A percentile compares a stretch with the other conserved stretches of the same genome.
phyloP scores from a whole-genome alignment of 257 asterid species.

The Galeopsis tetrahit region DNA sequence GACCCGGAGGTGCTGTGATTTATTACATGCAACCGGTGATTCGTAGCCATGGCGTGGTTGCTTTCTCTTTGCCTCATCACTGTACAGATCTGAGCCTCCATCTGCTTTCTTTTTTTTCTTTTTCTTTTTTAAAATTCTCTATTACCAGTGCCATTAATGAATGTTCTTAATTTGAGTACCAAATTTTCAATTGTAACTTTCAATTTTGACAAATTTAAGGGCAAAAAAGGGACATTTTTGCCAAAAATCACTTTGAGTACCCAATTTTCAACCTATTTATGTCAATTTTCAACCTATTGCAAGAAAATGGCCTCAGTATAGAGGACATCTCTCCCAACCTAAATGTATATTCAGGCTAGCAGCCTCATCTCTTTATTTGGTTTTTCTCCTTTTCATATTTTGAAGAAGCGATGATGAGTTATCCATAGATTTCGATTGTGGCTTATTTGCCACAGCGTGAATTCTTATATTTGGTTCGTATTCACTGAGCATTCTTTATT shows the following conservation, averaged over 20 bases:
- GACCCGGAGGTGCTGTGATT: conserved; percentile 23
- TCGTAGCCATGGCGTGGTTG: conserved; percentile 9
- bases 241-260: too few species aligned
- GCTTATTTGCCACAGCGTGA: conserved; percentile 51
- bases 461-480: conserved; percentile 67
- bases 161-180: too few species aligned
- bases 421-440: conserved; percentile 29
- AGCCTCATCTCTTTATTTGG: background rate
- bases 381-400: too few species aligned
- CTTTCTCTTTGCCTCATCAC: background rate
- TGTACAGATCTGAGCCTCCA: background rate
- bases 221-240: too few species aligned
- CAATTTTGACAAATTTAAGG: too few species aligned
- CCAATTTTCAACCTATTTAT: too few species aligned
- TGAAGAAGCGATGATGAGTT: conserved; percentile 44
- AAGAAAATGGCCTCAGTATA: background rate
- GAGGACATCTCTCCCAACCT: background rate
- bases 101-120: too few species aligned
- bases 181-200: too few species aligned
- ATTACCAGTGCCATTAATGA: too few species aligned
- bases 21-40: background rate
- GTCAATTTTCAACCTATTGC: too few species aligned
- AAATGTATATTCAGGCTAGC: background rate
- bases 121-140: too few species aligned
- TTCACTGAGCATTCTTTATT: conserved; percentile 67